phyloP scores from a whole-genome alignment of 2,329 filamentous ascomycete species.

The Elsinoe ampelina region DNA sequence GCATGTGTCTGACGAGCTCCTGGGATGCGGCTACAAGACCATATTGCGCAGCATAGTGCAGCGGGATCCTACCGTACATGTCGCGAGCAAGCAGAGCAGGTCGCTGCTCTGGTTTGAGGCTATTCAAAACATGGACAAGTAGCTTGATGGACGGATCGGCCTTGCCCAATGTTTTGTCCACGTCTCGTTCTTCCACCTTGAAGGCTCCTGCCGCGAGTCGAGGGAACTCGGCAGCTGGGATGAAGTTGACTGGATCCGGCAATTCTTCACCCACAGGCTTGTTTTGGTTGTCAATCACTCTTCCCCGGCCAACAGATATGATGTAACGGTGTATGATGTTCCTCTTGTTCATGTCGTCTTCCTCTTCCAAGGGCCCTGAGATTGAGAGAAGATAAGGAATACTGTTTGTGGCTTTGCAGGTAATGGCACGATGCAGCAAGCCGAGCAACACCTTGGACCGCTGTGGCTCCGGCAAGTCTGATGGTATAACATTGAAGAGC shows the following conservation, averaged over 20 bases:
- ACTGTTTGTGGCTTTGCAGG: conserved; percentile 56
- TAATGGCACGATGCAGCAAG: conserved; percentile 67
- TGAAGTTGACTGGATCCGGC: conserved; percentile 57
- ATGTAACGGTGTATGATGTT: conserved; percentile 91
- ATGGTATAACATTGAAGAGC: conserved; percentile 34
- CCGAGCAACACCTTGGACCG: conserved; percentile 55
- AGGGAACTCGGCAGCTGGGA: conserved; percentile 68
- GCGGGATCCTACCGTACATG: conserved; percentile 69
- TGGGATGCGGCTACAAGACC: conserved; percentile 88
- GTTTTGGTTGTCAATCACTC: conserved; percentile 39
- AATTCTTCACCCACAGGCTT: conserved; percentile 24
- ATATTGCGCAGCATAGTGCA: conserved; percentile 92
- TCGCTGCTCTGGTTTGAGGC: conserved; percentile 59
- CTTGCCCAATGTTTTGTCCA: conserved; percentile 48
- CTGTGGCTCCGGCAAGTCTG: conserved; percentile 5
- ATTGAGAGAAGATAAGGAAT: conserved; percentile 62
- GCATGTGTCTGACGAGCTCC: conserved; percentile 78
- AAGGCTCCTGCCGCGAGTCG: conserved; percentile 51
- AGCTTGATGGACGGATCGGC: conserved; percentile 70
- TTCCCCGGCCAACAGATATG: conserved; percentile 77
- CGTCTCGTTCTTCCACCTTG: conserved; percentile 56
- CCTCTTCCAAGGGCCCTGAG: conserved; percentile 66
- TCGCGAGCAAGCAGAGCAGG: conserved; percentile 60
- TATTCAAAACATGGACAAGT: conserved; percentile 53
- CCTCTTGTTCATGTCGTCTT: conserved; percentile 85